These are phyloP conservation scores for Beauveria asiatica DNA, from an alignment of 2,329 filamentous ascomycete species.

Conservation along the genomic window DNA sequence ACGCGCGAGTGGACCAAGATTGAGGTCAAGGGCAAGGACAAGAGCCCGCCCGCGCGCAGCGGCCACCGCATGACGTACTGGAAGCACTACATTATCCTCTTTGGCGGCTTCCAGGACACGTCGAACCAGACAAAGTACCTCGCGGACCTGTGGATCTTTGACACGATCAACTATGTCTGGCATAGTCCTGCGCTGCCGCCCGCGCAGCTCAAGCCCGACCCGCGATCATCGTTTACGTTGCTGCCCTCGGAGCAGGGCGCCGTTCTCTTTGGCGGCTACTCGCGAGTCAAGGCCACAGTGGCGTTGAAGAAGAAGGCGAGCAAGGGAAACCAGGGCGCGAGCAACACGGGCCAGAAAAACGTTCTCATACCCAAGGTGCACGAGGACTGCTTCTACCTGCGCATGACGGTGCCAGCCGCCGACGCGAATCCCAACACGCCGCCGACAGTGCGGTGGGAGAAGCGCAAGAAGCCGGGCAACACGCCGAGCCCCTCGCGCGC, in stretches of 20 bases:
- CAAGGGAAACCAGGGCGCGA: constrained; percentile 45
- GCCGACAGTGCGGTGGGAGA: constrained; percentile 81
- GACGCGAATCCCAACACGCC: constrained; percentile 58
- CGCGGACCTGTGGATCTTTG: constrained; percentile 90
- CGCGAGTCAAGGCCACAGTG: constrained; percentile 69
- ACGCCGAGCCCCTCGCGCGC: constrained; percentile 74
- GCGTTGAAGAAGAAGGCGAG: constrained; percentile 50
- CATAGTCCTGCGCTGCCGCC: constrained; percentile 65
- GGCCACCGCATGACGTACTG: constrained; percentile 94
- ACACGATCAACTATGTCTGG: constrained; percentile 82
- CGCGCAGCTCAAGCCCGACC: constrained; percentile 78
- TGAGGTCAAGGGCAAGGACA: constrained; percentile 69
- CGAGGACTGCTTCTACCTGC: constrained; percentile 89
- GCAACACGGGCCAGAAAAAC: constrained; percentile 47
- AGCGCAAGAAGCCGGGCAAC: constrained; percentile 86
- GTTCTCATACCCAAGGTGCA: constrained; percentile 81
- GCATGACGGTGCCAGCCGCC: constrained; percentile 62
- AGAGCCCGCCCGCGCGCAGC: constrained; percentile 73
- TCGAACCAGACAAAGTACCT: constrained; percentile 92
- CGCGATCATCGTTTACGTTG: constrained; percentile 84
- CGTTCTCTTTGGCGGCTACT: constrained; percentile 89
- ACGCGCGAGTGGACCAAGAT: constrained; percentile 86
- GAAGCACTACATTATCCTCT: constrained; percentile 94
- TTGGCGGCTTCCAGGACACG: constrained; percentile 95
- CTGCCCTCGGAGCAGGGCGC: constrained; percentile 85